Base-by-base conservation (phyloP, 805 yeast genomes). In the Komagataella kurtzmanii region DNA sequence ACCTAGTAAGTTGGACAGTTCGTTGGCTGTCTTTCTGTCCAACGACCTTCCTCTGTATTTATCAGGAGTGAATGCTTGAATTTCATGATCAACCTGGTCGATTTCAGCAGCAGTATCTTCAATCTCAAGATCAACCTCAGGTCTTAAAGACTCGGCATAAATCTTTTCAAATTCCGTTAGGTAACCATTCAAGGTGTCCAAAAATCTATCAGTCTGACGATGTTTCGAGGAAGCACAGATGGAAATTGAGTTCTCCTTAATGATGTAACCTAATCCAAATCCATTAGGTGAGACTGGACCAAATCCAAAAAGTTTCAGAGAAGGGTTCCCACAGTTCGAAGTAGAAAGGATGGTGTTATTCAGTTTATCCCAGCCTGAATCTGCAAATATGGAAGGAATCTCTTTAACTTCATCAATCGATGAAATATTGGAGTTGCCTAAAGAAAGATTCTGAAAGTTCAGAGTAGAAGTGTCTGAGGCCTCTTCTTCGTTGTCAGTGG, bases 251-350 rank as follows among this genome's bases (percentile, higher is more conserved):
- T 88, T 86, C 46, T 73, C 79, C 64, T 90, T 88, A 58, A 89
- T 84, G 57, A 89, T 87, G 64, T 89, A 89, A 3, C 96, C 96
- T 44, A 89, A 76, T n/a, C 97, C 97, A 65, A 84, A 88, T 2
- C 97, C 97, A 61, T 87, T 90, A 49, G 88, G 84, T 12, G 85
- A 74, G 1, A 88, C 90, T 2, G 97, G 97, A 3, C 96, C 95
- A 61, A 89, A 89, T 0, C 97, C 97, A 70, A 89, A 89, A 49
- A 84, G 72, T 55, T 85, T 81, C 53, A 89, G 72, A 1, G 96
- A 85, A 5, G 96, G 95, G 63, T 89, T 89, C 44, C 97, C 97
- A 69, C 97, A 89, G 65, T 89, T 89, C 17, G 90, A 81, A 4
- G 93, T 85, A 12, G 95, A 85, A 23, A 89, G 70, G 18, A 88